Evolutionary conservation across 768 basidiomycete species (phyloP), one percentile per base, ranked within the genome.

Genomic region (Mycena leptocephala): DNA sequence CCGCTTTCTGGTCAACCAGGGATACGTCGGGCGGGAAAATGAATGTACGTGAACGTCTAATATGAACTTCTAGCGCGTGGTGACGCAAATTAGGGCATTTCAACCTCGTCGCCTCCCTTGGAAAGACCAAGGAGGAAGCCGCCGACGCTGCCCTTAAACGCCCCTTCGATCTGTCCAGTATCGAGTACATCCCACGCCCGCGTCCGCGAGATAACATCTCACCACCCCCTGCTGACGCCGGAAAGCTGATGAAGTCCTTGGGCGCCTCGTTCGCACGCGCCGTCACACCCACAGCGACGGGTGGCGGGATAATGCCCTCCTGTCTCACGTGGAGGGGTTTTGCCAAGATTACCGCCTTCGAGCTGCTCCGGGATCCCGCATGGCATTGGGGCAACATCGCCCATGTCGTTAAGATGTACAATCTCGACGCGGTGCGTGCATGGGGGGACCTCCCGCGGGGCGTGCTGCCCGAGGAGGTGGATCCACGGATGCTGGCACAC

Each of bases 231-330:
- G 28, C 33, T 11, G 41, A 43, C 41, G 18, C 68, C 41, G 41
- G 18, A 30, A 39, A 24, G 28, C 55, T 7, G 55, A 30, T 58
- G 13, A 58, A 58, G 26, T n/a, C n/a, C n/a, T n/a, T n/a, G n/a
- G n/a, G n/a, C n/a, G n/a, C n/a, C n/a, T 58, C 55, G 1, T n/a
- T 58, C 30, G 55, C 55, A 9, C 55, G 55, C 69, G 37, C 53
- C 16, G 37, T 70, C 39, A 59, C 35, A 10, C 69, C 55, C 30
- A 32, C 55, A 2, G 32, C 30, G 16, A n/a, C n/a, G n/a, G 32
- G 30, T 88, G 89, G 89, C 20, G 55, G 55, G 16, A 18, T 20
- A 18, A 77, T 77, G 76, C 72, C 76, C n/a, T n/a, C n/a, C 24
- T 37, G 73, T 16, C 65, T 77, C 32, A 74, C 76, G 13, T 58